A percentile compares a stretch with the other conserved stretches of the same genome.
These are phyloP conservation scores for Otatea glauca DNA, from an alignment of 176 grass and related monocot genomes.

Conservation along the genomic window DNA sequence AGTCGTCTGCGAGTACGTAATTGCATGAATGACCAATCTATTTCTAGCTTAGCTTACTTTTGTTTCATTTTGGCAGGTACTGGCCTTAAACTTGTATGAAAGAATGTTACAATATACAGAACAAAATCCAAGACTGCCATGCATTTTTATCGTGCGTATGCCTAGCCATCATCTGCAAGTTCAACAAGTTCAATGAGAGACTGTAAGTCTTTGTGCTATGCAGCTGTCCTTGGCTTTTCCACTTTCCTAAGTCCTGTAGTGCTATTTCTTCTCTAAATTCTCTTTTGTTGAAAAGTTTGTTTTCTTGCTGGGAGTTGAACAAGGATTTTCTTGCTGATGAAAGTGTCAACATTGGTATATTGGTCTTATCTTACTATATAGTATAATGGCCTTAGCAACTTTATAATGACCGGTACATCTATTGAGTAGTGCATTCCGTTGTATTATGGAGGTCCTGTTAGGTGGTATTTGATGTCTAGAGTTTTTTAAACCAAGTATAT, in stretches of 20 bases:
- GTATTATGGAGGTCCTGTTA: not conserved
- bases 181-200: constrained; percentile 8
- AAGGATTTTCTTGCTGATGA: not conserved
- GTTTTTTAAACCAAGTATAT: constrained; percentile 1
- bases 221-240: not conserved
- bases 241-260: not conserved
- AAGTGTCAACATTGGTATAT: not conserved
- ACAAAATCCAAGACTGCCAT: not conserved
- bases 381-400: not conserved
- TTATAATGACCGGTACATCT: not conserved
- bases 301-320: not conserved
- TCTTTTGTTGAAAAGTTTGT: constrained; percentile 10
- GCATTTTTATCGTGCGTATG: not conserved
- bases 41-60: constrained; percentile 7
- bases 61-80: constrained; percentile 34
- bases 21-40: not conserved
- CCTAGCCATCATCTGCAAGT: not conserved
- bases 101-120: not conserved
- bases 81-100: constrained; percentile 6
- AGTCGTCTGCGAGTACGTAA: not conserved
- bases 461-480: not conserved
- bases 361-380: not conserved
- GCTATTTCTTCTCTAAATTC: constrained; percentile 28
- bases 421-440: not conserved
- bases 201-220: constrained; percentile 24